phyloP scores from a whole-genome alignment of 495 filamentous ascomycete species.

The Penicillium salamii region DNA sequence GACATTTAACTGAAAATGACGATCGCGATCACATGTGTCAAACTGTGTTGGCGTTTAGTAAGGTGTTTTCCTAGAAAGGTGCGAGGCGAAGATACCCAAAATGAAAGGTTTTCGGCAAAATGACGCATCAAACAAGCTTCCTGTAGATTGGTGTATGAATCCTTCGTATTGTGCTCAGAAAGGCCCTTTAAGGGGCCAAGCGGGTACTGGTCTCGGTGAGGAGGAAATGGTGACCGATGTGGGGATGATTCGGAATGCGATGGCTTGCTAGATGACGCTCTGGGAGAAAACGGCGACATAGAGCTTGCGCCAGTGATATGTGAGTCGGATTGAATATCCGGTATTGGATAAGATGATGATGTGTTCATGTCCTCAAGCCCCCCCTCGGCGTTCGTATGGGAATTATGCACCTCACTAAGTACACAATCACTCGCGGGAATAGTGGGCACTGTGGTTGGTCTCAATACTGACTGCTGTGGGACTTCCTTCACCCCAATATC shows the following conservation, averaged over 20 bases:
- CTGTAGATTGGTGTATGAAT: conserved; percentile 8
- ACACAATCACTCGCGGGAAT: background rate
- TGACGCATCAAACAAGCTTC: conserved; percentile 30
- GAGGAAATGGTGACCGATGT: background rate
- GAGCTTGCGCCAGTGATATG: background rate
- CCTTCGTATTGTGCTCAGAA: background rate
- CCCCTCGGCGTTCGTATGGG: background rate
- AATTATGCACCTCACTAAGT: background rate
- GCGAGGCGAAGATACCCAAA: conserved; percentile 15
- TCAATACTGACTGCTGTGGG: background rate
- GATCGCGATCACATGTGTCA: conserved; percentile 19
- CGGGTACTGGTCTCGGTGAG: conserved; percentile 8
- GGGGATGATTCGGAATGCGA: background rate
- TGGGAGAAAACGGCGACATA: background rate
- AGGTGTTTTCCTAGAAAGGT: background rate
- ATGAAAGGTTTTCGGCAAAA: conserved; percentile 24
- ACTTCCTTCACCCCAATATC: background rate
- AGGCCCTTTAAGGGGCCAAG: conserved; percentile 11
- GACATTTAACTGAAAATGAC: conserved; percentile 27
- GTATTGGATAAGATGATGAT: background rate
- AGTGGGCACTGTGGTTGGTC: background rate
- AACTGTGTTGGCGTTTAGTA: conserved; percentile 1
- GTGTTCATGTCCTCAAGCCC: background rate
- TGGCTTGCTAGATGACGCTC: background rate
- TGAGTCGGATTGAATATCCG: background rate